Conservation (phyloP, 208 protist genomes). For the Trypanosoma melophagium region DNA sequence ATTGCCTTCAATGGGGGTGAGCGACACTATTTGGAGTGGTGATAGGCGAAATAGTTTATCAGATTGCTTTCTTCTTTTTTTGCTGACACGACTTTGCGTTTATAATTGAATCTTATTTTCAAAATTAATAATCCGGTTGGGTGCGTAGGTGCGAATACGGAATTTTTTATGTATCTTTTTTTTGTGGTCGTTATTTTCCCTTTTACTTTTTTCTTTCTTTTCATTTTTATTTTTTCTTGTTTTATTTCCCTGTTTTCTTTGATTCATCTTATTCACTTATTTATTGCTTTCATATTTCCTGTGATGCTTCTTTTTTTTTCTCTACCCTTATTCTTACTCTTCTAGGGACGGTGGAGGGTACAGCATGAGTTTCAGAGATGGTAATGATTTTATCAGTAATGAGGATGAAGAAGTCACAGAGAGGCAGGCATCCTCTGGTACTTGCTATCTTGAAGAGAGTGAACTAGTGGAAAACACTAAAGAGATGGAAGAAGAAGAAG, state of each 20-base stretch:
- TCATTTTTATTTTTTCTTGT: slow-evolving; percentile 11
- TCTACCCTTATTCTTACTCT: not conserved
- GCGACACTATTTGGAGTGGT: no score
- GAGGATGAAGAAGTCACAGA: slow-evolving; percentile 17
- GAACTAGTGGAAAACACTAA: not conserved
- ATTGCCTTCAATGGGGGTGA: no score
- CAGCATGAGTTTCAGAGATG: slow-evolving; percentile 26
- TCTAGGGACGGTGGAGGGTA: not conserved
- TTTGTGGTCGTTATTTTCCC: not conserved
- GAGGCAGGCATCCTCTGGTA: not conserved
- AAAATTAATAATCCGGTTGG: no score
- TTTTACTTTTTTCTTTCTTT: slow-evolving; percentile 8
- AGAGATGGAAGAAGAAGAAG: slow-evolving; percentile 4
- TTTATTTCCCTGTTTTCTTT: slow-evolving; percentile 22
- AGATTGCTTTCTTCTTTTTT: no score
- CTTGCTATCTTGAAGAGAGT: not conserved
- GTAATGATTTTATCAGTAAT: slow-evolving; percentile 25
- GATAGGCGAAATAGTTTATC: no score
- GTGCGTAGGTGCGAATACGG: no score
- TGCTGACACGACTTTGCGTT: no score
- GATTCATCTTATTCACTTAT: slow-evolving; percentile 15
- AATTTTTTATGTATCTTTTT: no score
- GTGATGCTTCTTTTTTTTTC: not conserved
- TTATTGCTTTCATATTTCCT: slow-evolving; percentile 11
- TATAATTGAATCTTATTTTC: no score